Evolutionary conservation across 257 asterid genomes (phyloP), one percentile per base, ranked within the genome.

Genomic region (Fraxinus cuspidata): DNA sequence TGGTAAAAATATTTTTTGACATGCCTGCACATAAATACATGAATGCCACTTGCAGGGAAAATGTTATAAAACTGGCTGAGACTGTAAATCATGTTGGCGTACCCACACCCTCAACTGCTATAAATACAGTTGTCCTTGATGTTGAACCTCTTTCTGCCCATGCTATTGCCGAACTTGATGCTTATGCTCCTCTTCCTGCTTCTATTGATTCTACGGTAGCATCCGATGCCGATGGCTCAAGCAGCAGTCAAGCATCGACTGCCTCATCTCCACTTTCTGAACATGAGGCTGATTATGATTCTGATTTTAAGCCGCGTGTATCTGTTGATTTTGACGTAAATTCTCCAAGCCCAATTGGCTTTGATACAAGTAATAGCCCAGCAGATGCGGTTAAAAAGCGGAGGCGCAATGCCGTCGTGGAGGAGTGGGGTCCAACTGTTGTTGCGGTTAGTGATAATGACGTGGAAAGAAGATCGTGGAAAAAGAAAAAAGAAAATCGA

Each of bases 371-470:
- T 83, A 83, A 85, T 74, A 90, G 96, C 80, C 98, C 98, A 63
- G 97, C 98, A 81, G 97, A 90, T 70, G 90, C 97, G 5, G 98
- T 94, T 38, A 94, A 94, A 85, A 92, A 91, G 89, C 86, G 98
- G 76, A 90, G 98, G 83, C 92, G 97, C 31, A 88, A 91, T 78
- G 88, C 92, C 81, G n/a, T 85, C 96, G 12, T 86, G 92, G 90
- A 87, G 72, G 83, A 74, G 84, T 83, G 93, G 92, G 93, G 89
- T 73, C 89, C 94, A 12, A 83, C 89, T 51, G 81, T 84, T 71
- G 85, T 83, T 78, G 80, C 91, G 71, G 87, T 78, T 68, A 81
- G 82, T 74, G 91, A 89, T 79, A 86, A 74, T 80, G 85, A 83
- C 56, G 78, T 76, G 81, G 85, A 75, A 53, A 81, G 78, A 81